A percentile compares a stretch with the other conserved stretches of the same genome.
phyloP scores from a whole-genome alignment of 257 asterid species.

The Nicotiana knightiana region DNA sequence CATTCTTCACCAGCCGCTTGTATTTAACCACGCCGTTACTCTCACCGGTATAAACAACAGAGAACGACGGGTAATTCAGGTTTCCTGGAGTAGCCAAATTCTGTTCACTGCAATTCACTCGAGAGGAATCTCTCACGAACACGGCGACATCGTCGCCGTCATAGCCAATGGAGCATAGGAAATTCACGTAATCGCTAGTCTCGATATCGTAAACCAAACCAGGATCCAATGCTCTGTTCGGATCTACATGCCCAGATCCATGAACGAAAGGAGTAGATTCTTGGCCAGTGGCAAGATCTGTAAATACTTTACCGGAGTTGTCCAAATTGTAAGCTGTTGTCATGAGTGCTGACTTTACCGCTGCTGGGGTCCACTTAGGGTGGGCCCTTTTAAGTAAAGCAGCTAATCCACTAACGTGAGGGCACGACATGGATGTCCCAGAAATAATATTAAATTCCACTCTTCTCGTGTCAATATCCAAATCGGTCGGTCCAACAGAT shows the following conservation, averaged over 20 bases:
- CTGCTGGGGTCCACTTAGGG: constrained; percentile 73
- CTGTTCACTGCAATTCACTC: constrained; percentile 43
- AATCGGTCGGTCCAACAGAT: constrained; percentile 51
- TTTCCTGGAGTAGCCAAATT: constrained; percentile 57
- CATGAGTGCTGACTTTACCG: constrained; percentile 83
- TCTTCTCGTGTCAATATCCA: constrained; percentile 59
- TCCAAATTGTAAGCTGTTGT: constrained; percentile 74
- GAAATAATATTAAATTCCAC: constrained; percentile 85
- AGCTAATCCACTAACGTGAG: constrained; percentile 91
- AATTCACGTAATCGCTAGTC: constrained; percentile 48
- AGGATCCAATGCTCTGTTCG: constrained; percentile 71
- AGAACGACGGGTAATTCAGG: constrained; percentile 82
- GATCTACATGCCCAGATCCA: constrained; percentile 90
- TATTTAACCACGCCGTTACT: constrained; percentile 40
- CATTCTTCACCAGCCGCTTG: constrained; percentile 65
- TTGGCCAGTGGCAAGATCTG: constrained; percentile 73
- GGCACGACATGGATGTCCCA: constrained; percentile 95
- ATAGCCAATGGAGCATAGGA: constrained; percentile 71
- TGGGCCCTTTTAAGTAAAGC: constrained; percentile 66
- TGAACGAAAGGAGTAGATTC: constrained; percentile 55
- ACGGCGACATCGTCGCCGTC: constrained; percentile 33
- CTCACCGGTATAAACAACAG: constrained; percentile 45
- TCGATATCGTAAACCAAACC: constrained; percentile 70
- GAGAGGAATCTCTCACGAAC: constrained; percentile 32
- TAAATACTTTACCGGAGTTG: constrained; percentile 44